Evolutionary conservation across 805 yeast genomes (phyloP).

Genomic region (Candida argentea): DNA sequence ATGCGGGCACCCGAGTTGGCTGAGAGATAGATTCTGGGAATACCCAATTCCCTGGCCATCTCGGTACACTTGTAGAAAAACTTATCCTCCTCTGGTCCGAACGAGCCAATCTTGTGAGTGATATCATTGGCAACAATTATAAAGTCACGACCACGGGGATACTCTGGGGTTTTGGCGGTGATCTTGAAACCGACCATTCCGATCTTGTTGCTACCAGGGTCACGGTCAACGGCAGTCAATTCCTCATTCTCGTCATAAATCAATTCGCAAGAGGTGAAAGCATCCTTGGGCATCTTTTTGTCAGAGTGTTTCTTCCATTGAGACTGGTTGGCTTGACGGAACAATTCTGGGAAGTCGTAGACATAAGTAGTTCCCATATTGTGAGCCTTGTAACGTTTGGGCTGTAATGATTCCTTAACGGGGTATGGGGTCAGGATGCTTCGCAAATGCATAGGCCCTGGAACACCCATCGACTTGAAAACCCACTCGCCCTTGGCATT

Average conservation of each 20-base stretch:
- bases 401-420: slow-evolving; percentile 95
- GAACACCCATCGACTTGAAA: slow-evolving; percentile 87
- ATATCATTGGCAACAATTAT: slow-evolving; percentile 93
- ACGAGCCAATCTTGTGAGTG: slow-evolving; percentile 96
- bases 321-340: slow-evolving; percentile 81
- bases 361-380: slow-evolving; percentile 97
- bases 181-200: slow-evolving; percentile 98
- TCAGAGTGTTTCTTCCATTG: slow-evolving; percentile 71
- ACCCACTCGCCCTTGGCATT: slow-evolving; percentile 94
- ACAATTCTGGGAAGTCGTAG: slow-evolving; percentile 97
- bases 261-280: slow-evolving; percentile 72
- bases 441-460: slow-evolving; percentile 96
- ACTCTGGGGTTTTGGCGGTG: slow-evolving; percentile 89
- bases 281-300: slow-evolving; percentile 59
- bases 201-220: slow-evolving; percentile 89
- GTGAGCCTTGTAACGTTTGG: slow-evolving; percentile 97
- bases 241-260: slow-evolving; percentile 73
- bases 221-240: slow-evolving; percentile 83
- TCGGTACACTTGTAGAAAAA: slow-evolving; percentile 91
- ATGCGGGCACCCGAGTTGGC: slow-evolving; percentile 99
- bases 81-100: slow-evolving; percentile 92
- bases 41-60: slow-evolving; percentile 79
- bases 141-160: slow-evolving; percentile 92
- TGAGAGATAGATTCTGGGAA: slow-evolving; percentile 91
- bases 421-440: slow-evolving; percentile 95